Evolutionary conservation across 352 stramenopile genomes (phyloP), one percentile per base, ranked within the genome.

Genomic region (Pythium coloratum): DNA sequence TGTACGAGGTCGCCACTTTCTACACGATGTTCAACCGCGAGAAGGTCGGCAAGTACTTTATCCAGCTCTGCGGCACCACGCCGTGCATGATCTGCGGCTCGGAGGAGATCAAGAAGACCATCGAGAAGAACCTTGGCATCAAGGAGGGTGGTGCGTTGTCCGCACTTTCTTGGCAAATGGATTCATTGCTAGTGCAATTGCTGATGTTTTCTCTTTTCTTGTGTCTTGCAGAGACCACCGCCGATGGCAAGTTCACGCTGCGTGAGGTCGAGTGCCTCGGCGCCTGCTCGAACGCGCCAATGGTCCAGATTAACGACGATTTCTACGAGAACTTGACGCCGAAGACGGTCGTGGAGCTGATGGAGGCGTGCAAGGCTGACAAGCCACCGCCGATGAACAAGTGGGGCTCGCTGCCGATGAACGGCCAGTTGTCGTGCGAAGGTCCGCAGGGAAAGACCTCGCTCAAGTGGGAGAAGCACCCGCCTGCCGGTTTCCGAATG

Each of bases 1-100:
- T 99, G 12, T 99, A 99, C 76, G 97, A 99, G 75, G 98, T 99
- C 26, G 97, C 97, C 20, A 99, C 96, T 38, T 99, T 99, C 77
- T 99, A 99, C 88, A 99, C 98, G 71, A 99, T 99, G 97, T 99
- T 99, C 84, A 99, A 95, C 80, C 67, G 92, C 51, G 95, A 97
- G 67, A 98, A 98, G 74, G 90, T 97, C 53, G 92, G 92, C 80
- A 98, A 97, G 82, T 97, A 96, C 79, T 97, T 97, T 67, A 97
- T 98, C 69, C 92, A 98, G 80, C 86, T 99, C 13, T 99, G 98
- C 71, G 97, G 97, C 66, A 99, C 98, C 14, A 99, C 98, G 57
- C 98, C 98, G 24, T 99, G 98, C 86, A 99, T 99, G 97, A 99
- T 99, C 73, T 99, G 96, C 75, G 98, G 98, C 55, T 97, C 92